Conservation (phyloP, 2,329 filamentous ascomycete species). For the Chaetomium sp. region DNA sequence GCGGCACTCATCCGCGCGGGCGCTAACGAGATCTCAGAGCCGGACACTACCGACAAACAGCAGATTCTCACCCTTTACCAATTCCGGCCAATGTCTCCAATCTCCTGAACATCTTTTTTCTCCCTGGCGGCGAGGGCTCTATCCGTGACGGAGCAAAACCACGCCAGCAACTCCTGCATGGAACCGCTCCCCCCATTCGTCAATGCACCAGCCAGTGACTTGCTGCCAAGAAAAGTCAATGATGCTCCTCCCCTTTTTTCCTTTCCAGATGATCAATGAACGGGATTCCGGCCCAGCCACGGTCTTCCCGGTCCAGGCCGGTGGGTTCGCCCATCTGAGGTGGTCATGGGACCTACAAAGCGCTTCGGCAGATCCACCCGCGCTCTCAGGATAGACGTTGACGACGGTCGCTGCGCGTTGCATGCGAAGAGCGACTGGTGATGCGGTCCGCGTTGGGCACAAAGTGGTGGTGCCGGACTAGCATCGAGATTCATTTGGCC, state of each 20-base stretch:
- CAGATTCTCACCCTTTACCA: background rate
- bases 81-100: background rate
- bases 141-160: background rate
- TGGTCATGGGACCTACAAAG: conserved; percentile 24
- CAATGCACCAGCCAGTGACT: conserved; percentile 1
- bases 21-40: background rate
- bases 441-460: background rate
- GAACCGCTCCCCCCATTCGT: conserved; percentile 1
- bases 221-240: conserved; percentile 1
- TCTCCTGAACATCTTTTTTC: background rate
- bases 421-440: background rate
- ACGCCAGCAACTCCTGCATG: background rate
- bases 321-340: conserved; percentile 17
- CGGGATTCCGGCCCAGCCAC: conserved; percentile 11
- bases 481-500: background rate
- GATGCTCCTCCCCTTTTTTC: conserved; percentile 8
- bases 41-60: background rate
- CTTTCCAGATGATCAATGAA: conserved; percentile 8
- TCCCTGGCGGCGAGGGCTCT: background rate
- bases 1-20: background rate
- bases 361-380: conserved; percentile 20
- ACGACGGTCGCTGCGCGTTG: too few species aligned
- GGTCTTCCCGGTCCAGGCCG: conserved; percentile 15
- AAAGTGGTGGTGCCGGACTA: background rate
- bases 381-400: conserved; percentile 6